A percentile compares a stretch with the other conserved stretches of the same genome.
Evolutionary conservation across 106 monocot species (phyloP).

Genomic region (Chionographis japonica): DNA sequence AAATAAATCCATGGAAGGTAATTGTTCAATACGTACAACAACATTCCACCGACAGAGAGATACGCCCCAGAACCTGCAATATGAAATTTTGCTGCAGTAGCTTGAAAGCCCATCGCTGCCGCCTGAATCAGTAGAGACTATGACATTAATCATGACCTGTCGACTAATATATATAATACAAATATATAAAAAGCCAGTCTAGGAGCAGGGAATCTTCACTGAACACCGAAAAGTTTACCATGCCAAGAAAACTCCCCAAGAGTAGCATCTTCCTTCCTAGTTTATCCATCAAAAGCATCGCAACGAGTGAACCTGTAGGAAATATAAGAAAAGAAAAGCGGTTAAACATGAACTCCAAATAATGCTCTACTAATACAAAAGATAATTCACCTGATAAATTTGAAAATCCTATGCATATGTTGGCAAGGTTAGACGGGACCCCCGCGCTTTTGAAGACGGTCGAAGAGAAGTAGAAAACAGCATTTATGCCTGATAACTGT

Average conservation of each 20-base stretch:
- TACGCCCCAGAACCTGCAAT: constrained; percentile 33
- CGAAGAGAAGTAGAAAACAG: constrained; percentile 94
- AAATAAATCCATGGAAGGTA: neutral
- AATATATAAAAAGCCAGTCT: neutral
- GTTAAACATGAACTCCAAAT: neutral
- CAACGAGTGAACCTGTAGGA: constrained; percentile 65
- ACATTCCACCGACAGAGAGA: constrained; percentile 87
- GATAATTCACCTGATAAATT: constrained; percentile 75
- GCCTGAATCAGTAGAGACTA: constrained; percentile 36
- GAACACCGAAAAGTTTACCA: constrained; percentile 43
- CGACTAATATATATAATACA: neutral
- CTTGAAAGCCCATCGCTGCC: constrained; percentile 80
- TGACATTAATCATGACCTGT: neutral
- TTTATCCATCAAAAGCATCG: constrained; percentile 96
- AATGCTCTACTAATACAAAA: constrained; percentile 10
- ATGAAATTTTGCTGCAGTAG: constrained; percentile 41
- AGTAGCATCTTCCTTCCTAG: constrained; percentile 78
- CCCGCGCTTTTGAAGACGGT: constrained; percentile 82
- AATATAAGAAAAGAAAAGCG: neutral
- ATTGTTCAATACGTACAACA: constrained; percentile 55
- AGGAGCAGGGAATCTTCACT: neutral
- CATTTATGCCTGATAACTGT: constrained; percentile 99
- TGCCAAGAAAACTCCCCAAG: constrained; percentile 75
- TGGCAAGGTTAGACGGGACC: constrained; percentile 74
- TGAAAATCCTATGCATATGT: constrained; percentile 71